Evolutionary conservation across 148 eudicot genomes (phyloP), one percentile per base, ranked within the genome.

Genomic region (Nepenthes gracilis): DNA sequence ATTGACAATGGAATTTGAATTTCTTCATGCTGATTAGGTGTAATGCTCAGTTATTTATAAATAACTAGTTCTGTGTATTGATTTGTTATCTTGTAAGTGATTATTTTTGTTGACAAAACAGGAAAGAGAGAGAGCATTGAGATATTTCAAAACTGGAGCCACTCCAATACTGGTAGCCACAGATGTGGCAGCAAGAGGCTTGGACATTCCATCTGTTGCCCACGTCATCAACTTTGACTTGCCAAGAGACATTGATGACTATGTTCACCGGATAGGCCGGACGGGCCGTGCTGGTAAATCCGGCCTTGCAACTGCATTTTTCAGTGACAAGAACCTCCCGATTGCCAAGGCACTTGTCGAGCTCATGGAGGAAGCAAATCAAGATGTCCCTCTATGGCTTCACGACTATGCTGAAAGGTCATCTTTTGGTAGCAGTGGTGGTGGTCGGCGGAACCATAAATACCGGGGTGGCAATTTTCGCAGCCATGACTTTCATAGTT

Each of bases 271-370:
- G 47, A 86, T 86, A 6, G 93, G 93, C 62, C 70, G 93, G 45
- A 86, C 93, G 7, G 93, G 93, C 45, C 80, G 88, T 7, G 93
- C 93, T 63, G 93, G 93, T 9, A 86, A 86, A 48, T 72, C 88
- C 1, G 93, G 93, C 13, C 69, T 77, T 47, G 93, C 93, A 60
- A 86, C 93, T 35, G 93, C 93, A 11, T 81, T 86, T 65, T 86
- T 83, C 75, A 76, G 74, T 51, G 78, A 80, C 59, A 86, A 79
- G 72, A 83, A 83, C 72, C 33, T 50, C 43, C 64, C 78, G 33
- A 62, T 86, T 33, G 81, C 94, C 33, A 83, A 79, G 65, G 71
- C 86, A 0, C 82, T 86, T 10, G 75, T 38, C 36, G 88, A 83
- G 53, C 67, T 86, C 13, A 83, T 86, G 88, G 67, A 62, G 63